Evolutionary conservation across 1,139 yeast species (phyloP).

Genomic region (Magnusiomyces ingens): DNA sequence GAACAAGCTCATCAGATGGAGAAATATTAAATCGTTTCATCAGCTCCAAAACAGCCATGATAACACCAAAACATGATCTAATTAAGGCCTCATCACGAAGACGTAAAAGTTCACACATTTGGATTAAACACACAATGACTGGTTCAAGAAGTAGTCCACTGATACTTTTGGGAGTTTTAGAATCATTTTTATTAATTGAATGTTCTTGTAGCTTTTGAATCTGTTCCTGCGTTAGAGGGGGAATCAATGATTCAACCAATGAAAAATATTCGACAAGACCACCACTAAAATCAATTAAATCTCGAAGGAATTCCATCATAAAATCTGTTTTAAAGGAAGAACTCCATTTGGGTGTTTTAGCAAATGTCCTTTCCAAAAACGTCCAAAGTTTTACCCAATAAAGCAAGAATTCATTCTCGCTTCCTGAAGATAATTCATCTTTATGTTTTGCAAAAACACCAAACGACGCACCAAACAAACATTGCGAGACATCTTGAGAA

Average conservation of each 20-base stretch:
- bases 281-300: slow-evolving; percentile 73
- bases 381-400: slow-evolving; percentile 71
- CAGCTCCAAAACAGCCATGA: slow-evolving; percentile 37
- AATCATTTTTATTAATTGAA: slow-evolving; percentile 12
- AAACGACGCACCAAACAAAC: slow-evolving; percentile 58
- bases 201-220: not conserved
- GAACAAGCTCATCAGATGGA: slow-evolving; percentile 23
- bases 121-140: slow-evolving; percentile 25
- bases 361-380: slow-evolving; percentile 62
- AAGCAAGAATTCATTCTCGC: slow-evolving; percentile 27
- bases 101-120: slow-evolving; percentile 72
- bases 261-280: slow-evolving; percentile 59
- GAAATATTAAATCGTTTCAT: slow-evolving; percentile 28
- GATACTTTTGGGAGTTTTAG: slow-evolving; percentile 16
- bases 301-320: slow-evolving; percentile 77
- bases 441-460: slow-evolving; percentile 41
- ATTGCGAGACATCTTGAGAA: slow-evolving; percentile 62
- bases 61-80: slow-evolving; percentile 66
- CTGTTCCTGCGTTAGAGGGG: slow-evolving; percentile 22
- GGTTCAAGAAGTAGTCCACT: slow-evolving; percentile 25
- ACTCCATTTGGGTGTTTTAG: slow-evolving; percentile 71
- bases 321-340: slow-evolving; percentile 46
- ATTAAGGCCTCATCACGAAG: slow-evolving; percentile 71
- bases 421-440: slow-evolving; percentile 22
- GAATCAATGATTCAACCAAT: slow-evolving; percentile 41